A percentile compares a stretch with the other conserved stretches of the same genome.
Evolutionary conservation across 495 filamentous ascomycete species (phyloP).

Genomic region (Choiromyces venosus): DNA sequence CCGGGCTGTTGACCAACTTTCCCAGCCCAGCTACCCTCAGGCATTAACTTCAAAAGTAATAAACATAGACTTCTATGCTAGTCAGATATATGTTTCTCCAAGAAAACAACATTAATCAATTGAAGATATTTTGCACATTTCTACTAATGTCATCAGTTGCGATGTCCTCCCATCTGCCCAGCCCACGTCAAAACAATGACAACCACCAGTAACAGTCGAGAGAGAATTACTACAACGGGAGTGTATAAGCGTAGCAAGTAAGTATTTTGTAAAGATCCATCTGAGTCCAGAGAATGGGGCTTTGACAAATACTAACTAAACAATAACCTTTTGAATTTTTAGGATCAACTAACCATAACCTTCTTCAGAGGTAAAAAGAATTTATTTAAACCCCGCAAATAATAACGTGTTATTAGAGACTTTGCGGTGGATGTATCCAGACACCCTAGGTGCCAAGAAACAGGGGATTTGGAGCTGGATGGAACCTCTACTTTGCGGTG

Average conservation of each 20-base stretch:
- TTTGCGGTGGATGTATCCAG: no score
- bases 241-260: not conserved
- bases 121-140: not conserved
- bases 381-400: not conserved
- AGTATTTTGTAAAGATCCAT: not conserved
- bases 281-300: not conserved
- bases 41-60: not conserved
- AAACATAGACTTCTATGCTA: not conserved
- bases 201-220: not conserved
- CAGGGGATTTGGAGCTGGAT: no score
- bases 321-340: not conserved
- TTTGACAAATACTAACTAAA: not conserved
- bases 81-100: not conserved
- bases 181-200: not conserved
- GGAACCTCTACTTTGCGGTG: no score
- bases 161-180: not conserved
- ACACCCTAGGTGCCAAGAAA: no score
- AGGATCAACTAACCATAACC: not conserved
- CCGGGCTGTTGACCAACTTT: no score
- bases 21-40: not conserved
- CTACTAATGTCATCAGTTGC: not conserved
- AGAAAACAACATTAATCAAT: not conserved
- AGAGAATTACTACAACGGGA: not conserved
- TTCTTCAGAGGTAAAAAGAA: not conserved
- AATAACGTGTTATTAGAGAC: no score